A percentile compares a stretch with the other conserved stretches of the same genome.
phyloP scores from a whole-genome alignment of 306 rosid genomes.

The Boehmeria nivea region DNA sequence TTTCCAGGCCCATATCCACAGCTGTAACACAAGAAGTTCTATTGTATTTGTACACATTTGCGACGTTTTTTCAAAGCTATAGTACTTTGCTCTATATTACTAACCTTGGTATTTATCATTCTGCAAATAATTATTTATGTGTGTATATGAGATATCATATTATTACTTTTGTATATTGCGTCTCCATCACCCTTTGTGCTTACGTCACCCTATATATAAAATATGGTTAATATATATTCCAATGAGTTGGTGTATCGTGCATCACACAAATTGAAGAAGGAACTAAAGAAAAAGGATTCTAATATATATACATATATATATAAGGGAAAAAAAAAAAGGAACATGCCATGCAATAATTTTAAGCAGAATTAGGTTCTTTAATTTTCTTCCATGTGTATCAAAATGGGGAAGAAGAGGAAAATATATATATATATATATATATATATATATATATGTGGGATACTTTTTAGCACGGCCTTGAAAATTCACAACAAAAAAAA shows the following conservation, averaged over 20 bases:
- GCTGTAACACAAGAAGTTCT: conserved; percentile 2
- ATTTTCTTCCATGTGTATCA: too few relatives aligned
- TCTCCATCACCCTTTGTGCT: not conserved
- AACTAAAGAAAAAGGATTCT: too few relatives aligned
- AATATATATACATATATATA: too few relatives aligned
- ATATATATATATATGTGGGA: too few relatives aligned
- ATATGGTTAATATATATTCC: not conserved
- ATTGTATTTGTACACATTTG: not conserved
- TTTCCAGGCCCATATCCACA: conserved; percentile 8
- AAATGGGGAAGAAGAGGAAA: too few relatives aligned
- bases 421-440: too few relatives aligned
- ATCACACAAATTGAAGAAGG: not conserved
- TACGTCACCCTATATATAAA: not conserved
- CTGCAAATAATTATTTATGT: not conserved
- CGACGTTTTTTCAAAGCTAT: conserved; percentile 3
- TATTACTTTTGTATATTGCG: not conserved
- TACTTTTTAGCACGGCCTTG: too few relatives aligned
- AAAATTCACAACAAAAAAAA: too few relatives aligned
- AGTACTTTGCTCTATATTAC: not conserved
- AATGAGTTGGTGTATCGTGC: not conserved
- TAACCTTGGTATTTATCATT: not conserved
- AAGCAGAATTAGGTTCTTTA: too few relatives aligned
- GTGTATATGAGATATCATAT: not conserved
- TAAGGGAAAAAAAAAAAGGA: too few relatives aligned
- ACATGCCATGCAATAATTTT: too few relatives aligned